Evolutionary conservation across 768 basidiomycete species (phyloP), one percentile per base, ranked within the genome.

Genomic region (Suillus occidentalis): DNA sequence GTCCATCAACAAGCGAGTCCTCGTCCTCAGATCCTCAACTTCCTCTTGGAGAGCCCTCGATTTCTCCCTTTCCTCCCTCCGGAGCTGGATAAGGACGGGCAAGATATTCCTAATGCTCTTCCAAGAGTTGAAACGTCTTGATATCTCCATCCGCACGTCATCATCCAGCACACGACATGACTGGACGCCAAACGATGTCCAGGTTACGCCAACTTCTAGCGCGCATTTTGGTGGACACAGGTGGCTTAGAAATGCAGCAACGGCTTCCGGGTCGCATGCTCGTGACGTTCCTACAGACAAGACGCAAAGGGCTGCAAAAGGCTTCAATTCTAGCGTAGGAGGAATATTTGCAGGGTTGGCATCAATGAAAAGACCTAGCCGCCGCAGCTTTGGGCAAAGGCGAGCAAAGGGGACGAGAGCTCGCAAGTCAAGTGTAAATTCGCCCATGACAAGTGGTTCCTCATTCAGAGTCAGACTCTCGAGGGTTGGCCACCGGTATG

Each of bases 211-310:
- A 36, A 72, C 75, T 43, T 81, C 79, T 10, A 88, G 59, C 9
- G 42, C 58, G 69, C 82, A 85, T 3, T 71, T 70, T 2, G 78
- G 68, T 0, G 86, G 84, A 43, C 82, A 81, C 4, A 89, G 68
- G 22, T 80, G 81, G 67, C 83, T 84, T 62, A 89, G 77, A 68
- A 84, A 87, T 13, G 84, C 77, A 20, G 87, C 81, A 37, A 84
- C 81, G 0, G 80, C 68, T 5, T 76, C 80, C 6, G 79, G 72
- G 16, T 85, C 79, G 2, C 69, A 56, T 34, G 86, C 80, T 59
- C 74, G 72, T 20, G 86, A 87, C 0, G 85, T 80, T 0, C 87
- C 87, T 66, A 88, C 73, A 18, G 80, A 80, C 13, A 89, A 55
- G 9, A 65, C 55, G 2, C 13, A 40, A 4, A 76, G 72, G 2